Evolutionary conservation across 2,329 filamentous ascomycete species (phyloP), one percentile per base, ranked within the genome.

Genomic region (Penicillium sclerotigenum): DNA sequence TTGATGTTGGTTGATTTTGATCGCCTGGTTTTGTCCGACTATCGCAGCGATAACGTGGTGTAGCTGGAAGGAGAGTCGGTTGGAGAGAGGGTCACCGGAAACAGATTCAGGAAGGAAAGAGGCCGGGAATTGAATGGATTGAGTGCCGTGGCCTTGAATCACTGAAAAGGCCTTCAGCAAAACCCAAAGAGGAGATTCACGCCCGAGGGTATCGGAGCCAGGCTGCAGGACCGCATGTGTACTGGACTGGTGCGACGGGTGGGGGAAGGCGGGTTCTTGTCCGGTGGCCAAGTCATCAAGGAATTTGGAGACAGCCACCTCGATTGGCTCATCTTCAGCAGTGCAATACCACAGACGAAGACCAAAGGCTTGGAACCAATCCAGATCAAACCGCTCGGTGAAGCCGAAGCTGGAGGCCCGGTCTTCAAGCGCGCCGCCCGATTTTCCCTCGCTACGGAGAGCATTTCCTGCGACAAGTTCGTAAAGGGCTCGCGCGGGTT

Each of bases 281-380:
- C 87, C 87, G 58, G 87, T 83, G 28, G 80, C 77, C 43, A 97
- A 79, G 65, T 96, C 91, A 52, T 86, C 79, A 58, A 85, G 80
- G 73, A 91, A 99, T 28, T 83, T 82, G 41, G 80, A 75, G 5
- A 99, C 87, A 3, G 92, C 92, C 43, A 81, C 78, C 47, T 87
- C 84, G 41, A 97, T 80, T 34, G 85, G 82, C 42, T 91, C 88
- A 37, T 86, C 80, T 33, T 83, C 79, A 2, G 83, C 80, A 38
- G 86, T 89, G 42, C 87, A 87, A 71, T 96, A 99, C 89, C 91
- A 97, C 1, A 99, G 80, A 41, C 92, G 86, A 47, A 99, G 81
- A 11, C 90, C 93, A 72, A 99, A 96, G 0, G 92, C 87, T 69
- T 96, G 92, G 71, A 90, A 87, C 94, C 94, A 99, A 71, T 95